Evolutionary conservation across 2,329 filamentous ascomycete species (phyloP).

Genomic region (Hymenoscyphus fraxineus): DNA sequence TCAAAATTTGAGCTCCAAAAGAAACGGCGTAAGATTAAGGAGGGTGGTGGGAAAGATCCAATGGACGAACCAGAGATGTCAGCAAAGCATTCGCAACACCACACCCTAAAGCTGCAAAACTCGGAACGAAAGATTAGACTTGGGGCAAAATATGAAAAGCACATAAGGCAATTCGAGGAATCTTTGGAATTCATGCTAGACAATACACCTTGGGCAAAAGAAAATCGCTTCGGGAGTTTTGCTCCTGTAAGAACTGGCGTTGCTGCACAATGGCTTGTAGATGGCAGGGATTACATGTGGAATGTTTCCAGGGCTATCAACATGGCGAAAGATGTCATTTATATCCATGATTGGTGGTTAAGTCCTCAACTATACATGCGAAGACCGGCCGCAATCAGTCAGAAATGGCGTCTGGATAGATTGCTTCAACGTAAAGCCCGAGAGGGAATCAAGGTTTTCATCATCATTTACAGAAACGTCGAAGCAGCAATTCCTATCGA

Average conservation of each 20-base stretch:
- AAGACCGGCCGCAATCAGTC: constrained; percentile 88
- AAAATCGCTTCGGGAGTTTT: constrained; percentile 88
- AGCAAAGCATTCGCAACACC: constrained; percentile 58
- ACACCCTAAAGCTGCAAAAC: constrained; percentile 83
- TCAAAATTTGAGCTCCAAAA: constrained; percentile 78
- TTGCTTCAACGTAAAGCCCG: constrained; percentile 89
- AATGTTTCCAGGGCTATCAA: constrained; percentile 95
- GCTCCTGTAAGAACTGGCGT: constrained; percentile 83
- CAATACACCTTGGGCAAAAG: constrained; percentile 76
- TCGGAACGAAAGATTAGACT: constrained; percentile 90
- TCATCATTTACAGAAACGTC: constrained; percentile 97
- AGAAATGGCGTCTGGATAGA: constrained; percentile 94
- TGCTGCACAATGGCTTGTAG: constrained; percentile 93
- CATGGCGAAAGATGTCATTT: constrained; percentile 96
- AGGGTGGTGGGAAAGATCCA: constrained; percentile 56
- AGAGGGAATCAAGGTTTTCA: constrained; percentile 95
- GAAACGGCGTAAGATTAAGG: constrained; percentile 57
- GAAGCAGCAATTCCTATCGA: constrained; percentile 97
- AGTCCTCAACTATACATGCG: constrained; percentile 95
- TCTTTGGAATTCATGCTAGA: constrained; percentile 83
- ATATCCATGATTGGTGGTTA: constrained; percentile 99
- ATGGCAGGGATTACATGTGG: constrained; percentile 99
- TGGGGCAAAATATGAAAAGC: constrained; percentile 83
- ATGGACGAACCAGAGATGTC: constrained; percentile 40
- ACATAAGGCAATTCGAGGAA: constrained; percentile 87